These are phyloP conservation scores for Hypsizygus marmoreus DNA, from an alignment of 768 basidiomycete species.

Conservation along the genomic window DNA sequence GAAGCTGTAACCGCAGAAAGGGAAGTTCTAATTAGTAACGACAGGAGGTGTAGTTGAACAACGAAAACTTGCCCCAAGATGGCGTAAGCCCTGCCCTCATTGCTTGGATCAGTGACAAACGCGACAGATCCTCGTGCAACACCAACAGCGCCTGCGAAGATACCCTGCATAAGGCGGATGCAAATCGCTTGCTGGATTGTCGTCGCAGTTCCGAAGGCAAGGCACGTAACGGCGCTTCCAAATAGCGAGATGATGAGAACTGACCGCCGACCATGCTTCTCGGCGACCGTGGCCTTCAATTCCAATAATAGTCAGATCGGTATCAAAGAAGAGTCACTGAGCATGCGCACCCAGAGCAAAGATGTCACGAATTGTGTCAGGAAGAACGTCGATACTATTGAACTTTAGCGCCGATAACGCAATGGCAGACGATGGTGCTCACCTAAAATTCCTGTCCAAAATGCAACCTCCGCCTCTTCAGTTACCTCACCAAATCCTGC, in stretches of 20 bases:
- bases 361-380: conserved; percentile 95
- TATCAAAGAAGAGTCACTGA: conserved; percentile 6
- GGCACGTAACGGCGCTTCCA: conserved; percentile 80
- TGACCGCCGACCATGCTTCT: conserved; percentile 82
- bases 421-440: conserved; percentile 19
- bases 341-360: conserved; percentile 74
- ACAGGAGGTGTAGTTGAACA: background rate
- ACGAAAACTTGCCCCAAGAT: conserved; percentile 67
- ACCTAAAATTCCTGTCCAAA: conserved; percentile 88
- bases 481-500: conserved; percentile 69
- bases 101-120: conserved; percentile 86
- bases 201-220: conserved; percentile 76
- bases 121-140: conserved; percentile 89
- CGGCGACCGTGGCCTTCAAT: conserved; percentile 84
- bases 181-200: conserved; percentile 79
- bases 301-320: conserved; percentile 15
- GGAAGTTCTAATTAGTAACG: conserved; percentile 7
- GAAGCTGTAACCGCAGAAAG: conserved; percentile 51
- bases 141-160: conserved; percentile 93
- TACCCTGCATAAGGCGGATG: conserved; percentile 86
- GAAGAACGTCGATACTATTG: conserved; percentile 80
- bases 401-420: conserved; percentile 14
- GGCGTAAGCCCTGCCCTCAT: conserved; percentile 94
- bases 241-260: conserved; percentile 86
- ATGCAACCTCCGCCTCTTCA: conserved; percentile 85